Percentiles rank a stretch among this genome's conserved stretches.
Evolutionary conservation across 495 filamentous ascomycete genomes (phyloP).

Genomic region (Talaromyces proteolyticus): DNA sequence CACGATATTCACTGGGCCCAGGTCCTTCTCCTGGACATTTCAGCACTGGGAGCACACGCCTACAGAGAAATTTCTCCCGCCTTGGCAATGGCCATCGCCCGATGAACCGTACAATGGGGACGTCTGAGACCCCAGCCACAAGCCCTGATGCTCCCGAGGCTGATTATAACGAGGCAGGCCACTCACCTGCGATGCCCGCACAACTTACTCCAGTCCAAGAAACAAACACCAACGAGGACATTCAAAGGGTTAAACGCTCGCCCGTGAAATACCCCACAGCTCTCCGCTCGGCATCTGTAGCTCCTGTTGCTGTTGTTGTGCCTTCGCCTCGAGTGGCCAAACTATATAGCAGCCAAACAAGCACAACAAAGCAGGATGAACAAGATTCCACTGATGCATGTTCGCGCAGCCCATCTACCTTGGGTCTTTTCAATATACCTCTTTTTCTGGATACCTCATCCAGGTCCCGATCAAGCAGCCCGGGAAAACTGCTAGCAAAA

Average conservation of each 20-base stretch:
- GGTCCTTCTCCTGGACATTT: neutral
- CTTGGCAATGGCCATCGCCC: neutral
- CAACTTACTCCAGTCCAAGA: neutral
- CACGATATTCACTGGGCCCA: neutral
- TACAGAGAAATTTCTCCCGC: neutral
- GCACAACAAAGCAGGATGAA: no score
- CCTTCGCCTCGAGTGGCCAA: neutral
- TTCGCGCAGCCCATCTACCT: neutral
- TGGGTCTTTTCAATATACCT: neutral
- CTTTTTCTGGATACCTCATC: neutral
- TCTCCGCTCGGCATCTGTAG: constrained; percentile 1
- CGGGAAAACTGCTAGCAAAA: constrained; percentile 4
- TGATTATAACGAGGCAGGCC: neutral
- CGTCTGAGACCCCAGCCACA: neutral
- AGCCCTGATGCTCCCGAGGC: neutral
- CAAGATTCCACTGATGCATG: no score
- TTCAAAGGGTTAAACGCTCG: neutral
- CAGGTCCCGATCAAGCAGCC: constrained; percentile 1
- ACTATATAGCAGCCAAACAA: neutral
- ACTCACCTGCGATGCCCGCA: no score
- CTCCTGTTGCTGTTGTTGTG: neutral
- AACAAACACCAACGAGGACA: neutral
- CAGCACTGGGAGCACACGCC: neutral
- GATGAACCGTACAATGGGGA: neutral
- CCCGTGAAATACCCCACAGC: constrained; percentile 2